Percentiles rank a stretch among this genome's conserved stretches.
phyloP scores from a whole-genome alignment of 805 yeast genomes.

The Trichomonascus vanleenenianus region DNA sequence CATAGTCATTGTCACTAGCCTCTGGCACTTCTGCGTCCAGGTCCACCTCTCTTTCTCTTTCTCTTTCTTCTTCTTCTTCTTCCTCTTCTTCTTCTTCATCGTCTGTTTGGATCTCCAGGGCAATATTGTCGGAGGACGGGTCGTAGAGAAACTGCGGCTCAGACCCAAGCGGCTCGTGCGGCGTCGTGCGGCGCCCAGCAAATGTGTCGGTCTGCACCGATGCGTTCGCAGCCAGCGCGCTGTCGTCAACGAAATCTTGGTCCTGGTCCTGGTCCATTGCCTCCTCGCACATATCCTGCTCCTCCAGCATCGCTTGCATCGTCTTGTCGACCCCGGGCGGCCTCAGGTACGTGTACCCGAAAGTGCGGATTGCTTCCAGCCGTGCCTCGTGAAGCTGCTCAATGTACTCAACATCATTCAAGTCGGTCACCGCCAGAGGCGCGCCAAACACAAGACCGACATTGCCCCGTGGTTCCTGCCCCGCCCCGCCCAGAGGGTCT shows the following conservation, averaged over 20 bases:
- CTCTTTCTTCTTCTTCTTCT: conserved; percentile 1
- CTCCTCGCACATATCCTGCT: conserved; percentile 5
- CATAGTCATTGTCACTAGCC: conserved; percentile 17
- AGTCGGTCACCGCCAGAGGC: neutral
- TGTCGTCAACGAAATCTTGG: conserved; percentile 4
- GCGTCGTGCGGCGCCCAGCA: too few relatives aligned
- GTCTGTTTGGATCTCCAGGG: neutral
- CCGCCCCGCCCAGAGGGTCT: too few relatives aligned
- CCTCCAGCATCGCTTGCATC: conserved; percentile 31
- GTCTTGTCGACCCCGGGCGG: conserved; percentile 59
- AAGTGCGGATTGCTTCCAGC: conserved; percentile 29
- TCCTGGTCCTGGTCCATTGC: conserved; percentile 8
- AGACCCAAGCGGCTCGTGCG: too few relatives aligned
- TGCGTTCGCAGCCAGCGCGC: conserved; percentile 9
- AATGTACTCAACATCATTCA: neutral
- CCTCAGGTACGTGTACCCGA: conserved; percentile 42
- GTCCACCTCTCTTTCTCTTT: conserved; percentile 13
- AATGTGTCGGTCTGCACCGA: too few relatives aligned
- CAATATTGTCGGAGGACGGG: too few relatives aligned
- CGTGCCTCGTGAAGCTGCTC: conserved; percentile 12
- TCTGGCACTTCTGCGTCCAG: conserved; percentile 17
- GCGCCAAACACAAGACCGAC: neutral
- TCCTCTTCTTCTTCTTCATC: conserved; percentile 4
- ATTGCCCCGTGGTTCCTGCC: too few relatives aligned
- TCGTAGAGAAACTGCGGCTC: too few relatives aligned